phyloP scores from a whole-genome alignment of 306 rosid genomes.

The Cicer chorassanicum region DNA sequence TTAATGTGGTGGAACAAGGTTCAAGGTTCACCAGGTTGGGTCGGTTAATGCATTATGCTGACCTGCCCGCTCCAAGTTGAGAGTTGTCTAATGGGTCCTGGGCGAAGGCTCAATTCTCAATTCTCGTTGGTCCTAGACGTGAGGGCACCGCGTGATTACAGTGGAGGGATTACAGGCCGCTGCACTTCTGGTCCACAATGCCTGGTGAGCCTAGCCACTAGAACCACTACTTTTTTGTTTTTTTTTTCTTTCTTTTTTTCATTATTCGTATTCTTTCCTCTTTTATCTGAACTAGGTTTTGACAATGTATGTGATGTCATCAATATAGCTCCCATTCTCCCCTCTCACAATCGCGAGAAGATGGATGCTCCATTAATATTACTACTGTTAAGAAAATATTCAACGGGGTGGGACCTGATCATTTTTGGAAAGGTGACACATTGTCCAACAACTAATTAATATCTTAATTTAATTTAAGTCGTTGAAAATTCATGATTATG shows the following conservation, averaged over 20 bases:
- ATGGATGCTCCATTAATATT: too few species aligned
- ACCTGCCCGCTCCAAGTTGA: slow-evolving; percentile 9
- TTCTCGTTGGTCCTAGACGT: neutral
- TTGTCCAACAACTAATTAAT: too few species aligned
- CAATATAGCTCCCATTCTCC: too few species aligned
- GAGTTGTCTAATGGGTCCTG: neutral
- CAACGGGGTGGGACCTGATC: neutral
- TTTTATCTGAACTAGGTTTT: too few species aligned
- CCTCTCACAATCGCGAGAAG: too few species aligned
- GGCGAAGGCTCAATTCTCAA: neutral
- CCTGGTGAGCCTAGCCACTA: neutral
- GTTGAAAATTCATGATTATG: too few species aligned
- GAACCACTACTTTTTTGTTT: neutral
- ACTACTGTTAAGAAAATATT: too few species aligned
- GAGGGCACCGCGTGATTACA: slow-evolving; percentile 4
- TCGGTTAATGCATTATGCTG: neutral
- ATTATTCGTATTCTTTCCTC: too few species aligned
- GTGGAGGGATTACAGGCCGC: slow-evolving; percentile 7
- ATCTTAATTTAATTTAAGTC: too few species aligned
- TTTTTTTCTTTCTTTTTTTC: too few species aligned
- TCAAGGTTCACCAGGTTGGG: neutral
- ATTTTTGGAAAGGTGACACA: too few species aligned
- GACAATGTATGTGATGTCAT: too few species aligned
- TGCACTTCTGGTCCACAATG: neutral
- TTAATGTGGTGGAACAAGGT: neutral